phyloP scores from a whole-genome alignment of 805 yeast species.

The Starmerella stigmatis region DNA sequence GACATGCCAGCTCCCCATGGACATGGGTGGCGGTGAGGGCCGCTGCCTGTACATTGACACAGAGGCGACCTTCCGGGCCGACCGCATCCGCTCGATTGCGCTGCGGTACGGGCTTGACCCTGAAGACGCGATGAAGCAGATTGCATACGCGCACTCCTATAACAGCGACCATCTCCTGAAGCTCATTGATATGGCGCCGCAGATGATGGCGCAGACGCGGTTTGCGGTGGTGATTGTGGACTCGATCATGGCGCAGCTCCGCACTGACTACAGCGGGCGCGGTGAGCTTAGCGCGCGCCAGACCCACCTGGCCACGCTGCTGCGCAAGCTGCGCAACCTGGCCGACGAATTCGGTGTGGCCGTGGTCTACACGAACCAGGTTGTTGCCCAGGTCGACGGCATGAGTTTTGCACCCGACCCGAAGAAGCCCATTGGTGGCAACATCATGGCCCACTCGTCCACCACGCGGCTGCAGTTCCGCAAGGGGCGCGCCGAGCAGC shows the following conservation, averaged over 20 bases:
- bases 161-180: slow-evolving; percentile 93
- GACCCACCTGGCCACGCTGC: slow-evolving; percentile 82
- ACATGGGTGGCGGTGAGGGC: slow-evolving; percentile 98
- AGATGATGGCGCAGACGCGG: slow-evolving; percentile 91
- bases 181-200: slow-evolving; percentile 78
- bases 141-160: slow-evolving; percentile 94
- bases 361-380: slow-evolving; percentile 90
- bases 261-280: slow-evolving; percentile 91
- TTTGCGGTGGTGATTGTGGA: slow-evolving; percentile 88
- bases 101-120: slow-evolving; percentile 84
- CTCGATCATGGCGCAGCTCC: slow-evolving; percentile 89
- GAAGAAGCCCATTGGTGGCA: slow-evolving; percentile 97
- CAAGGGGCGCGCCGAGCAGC: slow-evolving; percentile 84
- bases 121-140: slow-evolving; percentile 89
- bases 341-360: slow-evolving; percentile 99
- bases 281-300: slow-evolving; percentile 95
- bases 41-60: slow-evolving; percentile 93
- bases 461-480: slow-evolving; percentile 84
- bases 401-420: slow-evolving; percentile 87
- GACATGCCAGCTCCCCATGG: slow-evolving; percentile 91
- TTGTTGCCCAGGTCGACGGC: slow-evolving; percentile 95
- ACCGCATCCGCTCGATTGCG: slow-evolving; percentile 78
- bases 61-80: slow-evolving; percentile 94
- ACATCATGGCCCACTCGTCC: slow-evolving; percentile 92
- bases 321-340: slow-evolving; percentile 81